Percentiles rank a stretch among this genome's conserved stretches.
phyloP scores from a whole-genome alignment of 2,329 filamentous ascomycete genomes.

The Pseudocercospora fijiensis region DNA sequence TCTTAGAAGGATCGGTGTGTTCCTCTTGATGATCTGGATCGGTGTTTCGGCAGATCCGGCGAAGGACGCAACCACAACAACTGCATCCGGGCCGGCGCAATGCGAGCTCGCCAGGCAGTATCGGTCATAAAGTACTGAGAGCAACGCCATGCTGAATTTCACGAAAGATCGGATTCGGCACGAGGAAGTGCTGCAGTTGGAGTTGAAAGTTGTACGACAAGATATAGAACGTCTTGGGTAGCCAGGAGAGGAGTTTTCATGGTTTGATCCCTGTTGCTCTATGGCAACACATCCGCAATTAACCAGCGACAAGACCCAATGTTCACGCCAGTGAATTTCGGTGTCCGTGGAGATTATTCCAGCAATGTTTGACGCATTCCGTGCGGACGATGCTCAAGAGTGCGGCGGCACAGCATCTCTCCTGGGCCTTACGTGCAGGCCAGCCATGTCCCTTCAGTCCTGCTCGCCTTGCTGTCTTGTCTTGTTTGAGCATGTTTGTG shows the following conservation, averaged over 20 bases:
- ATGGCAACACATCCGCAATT: neutral
- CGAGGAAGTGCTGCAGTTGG: neutral
- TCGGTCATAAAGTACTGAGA: neutral
- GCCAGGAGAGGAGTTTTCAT: neutral
- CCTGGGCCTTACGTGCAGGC: neutral
- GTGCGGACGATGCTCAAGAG: neutral
- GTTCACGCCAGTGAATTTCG: neutral
- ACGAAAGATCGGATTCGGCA: neutral
- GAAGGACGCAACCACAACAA: neutral
- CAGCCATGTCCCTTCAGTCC: neutral
- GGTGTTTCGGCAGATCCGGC: neutral
- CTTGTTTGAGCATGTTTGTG: neutral
- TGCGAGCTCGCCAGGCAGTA: neutral
- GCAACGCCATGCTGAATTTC: neutral
- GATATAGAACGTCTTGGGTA: neutral
- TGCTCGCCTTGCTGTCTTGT: neutral
- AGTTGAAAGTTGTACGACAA: neutral
- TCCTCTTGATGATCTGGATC: neutral
- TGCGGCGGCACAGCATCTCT: neutral
- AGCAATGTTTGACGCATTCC: neutral
- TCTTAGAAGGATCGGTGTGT: neutral
- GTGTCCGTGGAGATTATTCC: neutral
- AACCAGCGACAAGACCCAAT: neutral
- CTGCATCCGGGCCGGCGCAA: neutral
- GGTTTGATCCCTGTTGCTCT: neutral